Evolutionary conservation across 441 rosid genomes (phyloP).

Genomic region (Gossypium davidsonii): DNA sequence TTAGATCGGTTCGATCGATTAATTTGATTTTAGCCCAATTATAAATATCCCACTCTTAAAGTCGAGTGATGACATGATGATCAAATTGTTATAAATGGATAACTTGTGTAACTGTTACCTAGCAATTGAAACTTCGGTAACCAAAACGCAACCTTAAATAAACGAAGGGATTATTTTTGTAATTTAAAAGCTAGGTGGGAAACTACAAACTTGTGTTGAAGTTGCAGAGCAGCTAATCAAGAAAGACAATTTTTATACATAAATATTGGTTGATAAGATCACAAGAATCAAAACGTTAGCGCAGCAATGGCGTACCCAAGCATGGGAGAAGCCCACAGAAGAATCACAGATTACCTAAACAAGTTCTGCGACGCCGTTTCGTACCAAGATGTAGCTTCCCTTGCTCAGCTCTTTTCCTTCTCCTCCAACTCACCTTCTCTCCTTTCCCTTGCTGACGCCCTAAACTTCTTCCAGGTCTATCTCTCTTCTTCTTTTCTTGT

Average conservation of each 20-base stretch:
- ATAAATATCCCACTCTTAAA: too few relatives aligned
- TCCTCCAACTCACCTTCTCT: slow-evolving; percentile 59
- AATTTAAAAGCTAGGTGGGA: too few relatives aligned
- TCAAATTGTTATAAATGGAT: too few relatives aligned
- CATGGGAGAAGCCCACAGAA: slow-evolving; percentile 86
- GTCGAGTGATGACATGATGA: too few relatives aligned
- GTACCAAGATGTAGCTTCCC: slow-evolving; percentile 58
- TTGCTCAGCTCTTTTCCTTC: slow-evolving; percentile 51
- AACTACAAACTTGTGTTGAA: background rate
- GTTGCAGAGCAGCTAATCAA: background rate
- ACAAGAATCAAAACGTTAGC: background rate
- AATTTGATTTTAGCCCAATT: too few relatives aligned
- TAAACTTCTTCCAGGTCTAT: slow-evolving; percentile 66
- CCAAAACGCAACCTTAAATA: too few relatives aligned
- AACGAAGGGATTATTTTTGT: too few relatives aligned
- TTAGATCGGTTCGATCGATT: too few relatives aligned
- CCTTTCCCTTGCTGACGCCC: slow-evolving; percentile 78
- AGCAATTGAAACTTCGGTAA: too few relatives aligned
- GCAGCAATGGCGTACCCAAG: slow-evolving; percentile 62
- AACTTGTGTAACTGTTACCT: too few relatives aligned
- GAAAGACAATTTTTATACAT: background rate
- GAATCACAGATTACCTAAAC: slow-evolving; percentile 72
- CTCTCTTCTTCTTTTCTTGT: background rate
- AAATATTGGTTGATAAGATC: background rate
- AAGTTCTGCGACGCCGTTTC: slow-evolving; percentile 67